Evolutionary conservation across 148 eudicot species (phyloP).

Genomic region (Amaranthus palmeri): DNA sequence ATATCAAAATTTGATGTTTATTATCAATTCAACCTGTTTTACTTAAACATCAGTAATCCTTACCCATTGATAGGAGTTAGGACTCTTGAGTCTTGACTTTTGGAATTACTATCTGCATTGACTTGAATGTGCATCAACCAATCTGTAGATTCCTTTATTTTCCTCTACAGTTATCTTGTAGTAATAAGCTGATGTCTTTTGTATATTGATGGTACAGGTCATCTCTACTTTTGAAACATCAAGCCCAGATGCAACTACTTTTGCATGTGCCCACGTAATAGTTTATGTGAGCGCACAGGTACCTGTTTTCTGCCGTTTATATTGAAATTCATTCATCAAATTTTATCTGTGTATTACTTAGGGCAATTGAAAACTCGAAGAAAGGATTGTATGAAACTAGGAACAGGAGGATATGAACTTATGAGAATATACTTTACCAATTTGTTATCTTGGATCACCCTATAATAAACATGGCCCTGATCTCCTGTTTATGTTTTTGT

Average conservation of each 20-base stretch:
- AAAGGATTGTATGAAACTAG: background rate
- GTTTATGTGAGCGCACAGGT: conserved; percentile 76
- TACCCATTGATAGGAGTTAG: background rate
- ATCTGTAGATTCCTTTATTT: background rate
- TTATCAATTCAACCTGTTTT: background rate
- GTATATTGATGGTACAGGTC: conserved; percentile 39
- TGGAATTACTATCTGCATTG: background rate
- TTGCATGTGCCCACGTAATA: conserved; percentile 62
- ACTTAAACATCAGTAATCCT: background rate
- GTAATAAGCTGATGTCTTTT: background rate
- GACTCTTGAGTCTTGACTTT: background rate
- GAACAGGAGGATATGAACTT: background rate
- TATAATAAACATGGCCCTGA: background rate
- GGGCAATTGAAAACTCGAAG: background rate
- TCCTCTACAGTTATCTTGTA: conserved; percentile 2
- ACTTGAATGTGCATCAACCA: background rate
- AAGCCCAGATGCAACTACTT: conserved; percentile 33
- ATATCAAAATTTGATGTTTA: background rate
- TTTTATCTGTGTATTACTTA: background rate
- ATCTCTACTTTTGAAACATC: conserved; percentile 40
- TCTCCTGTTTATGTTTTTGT: background rate
- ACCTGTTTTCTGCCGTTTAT: conserved; percentile 2
- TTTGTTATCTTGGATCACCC: background rate
- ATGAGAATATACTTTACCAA: background rate
- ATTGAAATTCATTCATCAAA: background rate